Evolutionary conservation across 2,329 filamentous ascomycete genomes (phyloP).

Genomic region (Verruconis gallopava): DNA sequence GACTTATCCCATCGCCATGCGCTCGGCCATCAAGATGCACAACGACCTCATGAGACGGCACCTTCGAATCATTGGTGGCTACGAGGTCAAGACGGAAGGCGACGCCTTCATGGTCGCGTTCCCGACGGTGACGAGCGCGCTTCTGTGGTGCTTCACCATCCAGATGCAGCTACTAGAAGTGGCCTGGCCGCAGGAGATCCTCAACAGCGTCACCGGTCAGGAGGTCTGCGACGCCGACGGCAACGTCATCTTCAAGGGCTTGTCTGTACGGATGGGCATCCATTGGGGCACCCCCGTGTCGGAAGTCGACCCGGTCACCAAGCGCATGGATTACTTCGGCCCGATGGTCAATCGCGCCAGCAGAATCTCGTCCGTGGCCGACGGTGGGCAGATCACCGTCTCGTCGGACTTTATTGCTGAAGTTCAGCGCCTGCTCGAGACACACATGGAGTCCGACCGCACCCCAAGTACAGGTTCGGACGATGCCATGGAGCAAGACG

Average conservation of each 20-base stretch:
- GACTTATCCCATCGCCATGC: slow-evolving; percentile 87
- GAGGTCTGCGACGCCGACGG: slow-evolving; percentile 72
- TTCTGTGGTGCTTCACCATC: slow-evolving; percentile 94
- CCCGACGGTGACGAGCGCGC: slow-evolving; percentile 82
- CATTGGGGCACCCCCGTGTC: slow-evolving; percentile 93
- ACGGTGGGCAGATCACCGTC: slow-evolving; percentile 93
- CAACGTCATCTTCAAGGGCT: slow-evolving; percentile 79
- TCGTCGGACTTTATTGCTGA: slow-evolving; percentile 96
- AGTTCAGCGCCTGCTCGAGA: slow-evolving; percentile 80
- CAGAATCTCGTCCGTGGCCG: slow-evolving; percentile 84
- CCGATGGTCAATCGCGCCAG: slow-evolving; percentile 98
- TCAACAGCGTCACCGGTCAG: slow-evolving; percentile 75
- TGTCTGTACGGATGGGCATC: slow-evolving; percentile 95
- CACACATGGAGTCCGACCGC: slow-evolving; percentile 73
- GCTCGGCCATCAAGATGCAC: slow-evolving; percentile 91
- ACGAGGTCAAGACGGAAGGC: slow-evolving; percentile 98
- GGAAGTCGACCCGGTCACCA: slow-evolving; percentile 89
- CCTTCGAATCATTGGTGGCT: slow-evolving; percentile 83
- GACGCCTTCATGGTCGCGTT: slow-evolving; percentile 99
- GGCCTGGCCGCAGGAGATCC: slow-evolving; percentile 83
- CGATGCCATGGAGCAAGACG: slow-evolving; percentile 63
- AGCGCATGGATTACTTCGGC: slow-evolving; percentile 98
- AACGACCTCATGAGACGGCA: slow-evolving; percentile 95
- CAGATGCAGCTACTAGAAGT: slow-evolving; percentile 80
- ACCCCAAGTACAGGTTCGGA: slow-evolving; percentile 56